Conservation (phyloP, 805 yeast genomes). For the Pichia occidentalis region DNA sequence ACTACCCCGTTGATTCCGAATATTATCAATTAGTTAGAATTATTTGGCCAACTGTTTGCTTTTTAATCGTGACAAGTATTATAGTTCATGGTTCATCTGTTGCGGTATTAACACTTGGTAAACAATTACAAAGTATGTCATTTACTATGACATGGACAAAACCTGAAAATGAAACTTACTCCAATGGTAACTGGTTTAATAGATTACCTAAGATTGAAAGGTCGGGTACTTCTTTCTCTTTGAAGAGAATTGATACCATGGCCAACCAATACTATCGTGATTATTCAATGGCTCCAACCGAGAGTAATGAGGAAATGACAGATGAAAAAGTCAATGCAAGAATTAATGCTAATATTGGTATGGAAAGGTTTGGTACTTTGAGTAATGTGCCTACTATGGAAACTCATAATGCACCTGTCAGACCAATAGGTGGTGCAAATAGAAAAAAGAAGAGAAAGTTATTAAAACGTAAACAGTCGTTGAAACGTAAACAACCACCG, state of each 20-base stretch:
- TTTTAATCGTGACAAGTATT: conserved; percentile 47
- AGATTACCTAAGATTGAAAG: conserved; percentile 77
- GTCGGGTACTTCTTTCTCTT: conserved; percentile 67
- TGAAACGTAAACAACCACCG: conserved; percentile 26
- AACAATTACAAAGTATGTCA: conserved; percentile 84
- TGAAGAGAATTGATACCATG: conserved; percentile 74
- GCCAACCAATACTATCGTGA: conserved; percentile 11
- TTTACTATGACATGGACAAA: conserved; percentile 85
- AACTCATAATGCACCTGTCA: conserved; percentile 39
- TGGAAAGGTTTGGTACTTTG: conserved; percentile 7
- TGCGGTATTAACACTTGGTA: conserved; percentile 62
- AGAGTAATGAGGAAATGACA: conserved; percentile 8
- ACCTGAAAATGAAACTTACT: conserved; percentile 47
- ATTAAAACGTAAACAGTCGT: conserved; percentile 22
- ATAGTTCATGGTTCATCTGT: conserved; percentile 59
- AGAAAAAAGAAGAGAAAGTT: conserved; percentile 48
- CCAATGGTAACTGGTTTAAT: conserved; percentile 82
- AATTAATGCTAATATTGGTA: conserved; percentile 18
- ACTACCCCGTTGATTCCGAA: conserved; percentile 25
- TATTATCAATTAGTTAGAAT: conserved; percentile 29
- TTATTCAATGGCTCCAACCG: conserved; percentile 10
- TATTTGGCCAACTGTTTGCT: conserved; percentile 48
- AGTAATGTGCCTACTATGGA: conserved; percentile 10
- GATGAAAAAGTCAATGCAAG: conserved; percentile 20
- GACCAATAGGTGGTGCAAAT: conserved; percentile 72